Base-by-base conservation (phyloP, 805 yeast species). In the Kuraishia ogatae region DNA sequence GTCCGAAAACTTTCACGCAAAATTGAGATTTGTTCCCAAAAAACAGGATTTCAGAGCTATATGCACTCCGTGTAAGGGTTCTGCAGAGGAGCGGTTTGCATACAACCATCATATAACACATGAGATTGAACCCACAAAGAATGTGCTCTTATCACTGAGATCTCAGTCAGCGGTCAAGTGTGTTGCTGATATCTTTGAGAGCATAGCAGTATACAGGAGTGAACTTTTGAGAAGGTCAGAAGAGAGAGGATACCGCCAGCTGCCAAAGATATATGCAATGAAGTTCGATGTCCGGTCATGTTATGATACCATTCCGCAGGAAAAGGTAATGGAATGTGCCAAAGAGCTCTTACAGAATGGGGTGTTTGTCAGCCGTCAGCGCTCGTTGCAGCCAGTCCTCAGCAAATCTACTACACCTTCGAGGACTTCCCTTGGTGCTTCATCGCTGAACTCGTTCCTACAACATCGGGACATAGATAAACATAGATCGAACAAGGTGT, bases 261-360 rank as follows among this genome's bases (percentile, higher is more conserved):
- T 76, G 2, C 81, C 81, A 0, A 52, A 59, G 1, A 58, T 84
- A 0, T 79, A 72, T 62, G 79, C 79, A 17, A 71, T 87, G 24
- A 89, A 87, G 60, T 87, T 89, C 66, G 98, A 92, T 65, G 82
- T 88, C 59, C 77, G 76, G 55, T 77, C 84, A 2, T 90, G 97
- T 55, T 92, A 82, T 65, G 97, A 93, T 62, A 79, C 83, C 1
- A 71, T 91, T 19, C 83, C 87, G 17, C 79, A 78, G 50, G 59
- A 62, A 0, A 74, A 73, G 56, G 71, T 80, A 1, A 54, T 75
- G 1, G 58, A 51, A 11, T 15, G 26, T 13, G 51, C 52, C 24
- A 21, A 22, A 10, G 11, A 17, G 24, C 29, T 54, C 26, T 39
- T 52, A 11, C 24, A 35, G 13, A 35, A 35, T 35, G 43, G 13